A percentile compares a stretch with the other conserved stretches of the same genome.
Evolutionary conservation across 1,284 basidiomycete species (phyloP).

Genomic region (Papiliotrema nemorosa): DNA sequence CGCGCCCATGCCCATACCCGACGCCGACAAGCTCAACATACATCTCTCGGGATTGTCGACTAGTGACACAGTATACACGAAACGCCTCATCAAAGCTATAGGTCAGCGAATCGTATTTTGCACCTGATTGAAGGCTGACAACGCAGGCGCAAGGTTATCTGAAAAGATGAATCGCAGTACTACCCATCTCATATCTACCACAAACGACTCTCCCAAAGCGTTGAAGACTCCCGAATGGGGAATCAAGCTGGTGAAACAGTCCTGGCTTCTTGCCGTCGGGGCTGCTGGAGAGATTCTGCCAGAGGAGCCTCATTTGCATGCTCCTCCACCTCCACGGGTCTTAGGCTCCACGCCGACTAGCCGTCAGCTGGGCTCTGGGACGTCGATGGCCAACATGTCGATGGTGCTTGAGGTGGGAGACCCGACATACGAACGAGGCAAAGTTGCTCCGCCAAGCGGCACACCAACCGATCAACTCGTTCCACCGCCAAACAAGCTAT

Average conservation of each 20-base stretch:
- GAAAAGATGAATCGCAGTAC: conserved; percentile 31
- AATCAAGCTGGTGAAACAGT: conserved; percentile 29
- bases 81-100: conserved; percentile 34
- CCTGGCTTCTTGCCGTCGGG: conserved; percentile 40
- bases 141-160: conserved; percentile 27
- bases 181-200: conserved; percentile 37
- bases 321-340: neutral
- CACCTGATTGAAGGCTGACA: conserved; percentile 1
- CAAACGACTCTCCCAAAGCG: conserved; percentile 31
- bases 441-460: neutral
- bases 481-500: neutral
- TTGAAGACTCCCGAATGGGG: conserved; percentile 39
- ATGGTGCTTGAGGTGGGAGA: conserved; percentile 9
- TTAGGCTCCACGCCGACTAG: neutral
- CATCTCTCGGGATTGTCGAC: conserved; percentile 41
- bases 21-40: conserved; percentile 20
- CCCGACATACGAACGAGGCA: conserved; percentile 6
- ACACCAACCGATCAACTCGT: neutral
- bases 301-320: conserved; percentile 15
- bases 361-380: neutral
- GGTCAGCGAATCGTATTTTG: conserved; percentile 18
- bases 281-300: conserved; percentile 24
- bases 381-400: conserved; percentile 15
- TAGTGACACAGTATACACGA: conserved; percentile 32
- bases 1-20: conserved; percentile 32